These are phyloP conservation scores for Diaporthe aspalathi DNA, from an alignment of 2,329 filamentous ascomycete species.

Conservation along the genomic window DNA sequence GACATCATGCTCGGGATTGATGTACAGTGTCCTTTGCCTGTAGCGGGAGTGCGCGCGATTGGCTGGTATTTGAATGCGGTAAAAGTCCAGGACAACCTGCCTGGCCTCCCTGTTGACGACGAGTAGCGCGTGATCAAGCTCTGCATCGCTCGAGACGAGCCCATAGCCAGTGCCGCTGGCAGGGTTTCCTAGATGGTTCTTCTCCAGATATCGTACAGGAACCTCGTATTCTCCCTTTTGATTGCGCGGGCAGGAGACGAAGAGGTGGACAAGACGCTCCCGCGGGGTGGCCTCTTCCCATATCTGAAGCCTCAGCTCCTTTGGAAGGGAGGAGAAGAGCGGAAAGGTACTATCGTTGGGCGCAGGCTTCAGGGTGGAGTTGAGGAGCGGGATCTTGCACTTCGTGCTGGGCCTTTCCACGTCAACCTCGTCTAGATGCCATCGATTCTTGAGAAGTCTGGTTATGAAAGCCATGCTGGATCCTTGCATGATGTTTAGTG, in stretches of 20 bases:
- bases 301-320: constrained; percentile 36
- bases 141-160: neutral
- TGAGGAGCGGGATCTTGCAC: neutral
- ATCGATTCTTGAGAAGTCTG: neutral
- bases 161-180: constrained; percentile 33
- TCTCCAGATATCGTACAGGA: constrained; percentile 29
- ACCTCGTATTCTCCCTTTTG: neutral
- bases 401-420: neutral
- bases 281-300: constrained; percentile 37
- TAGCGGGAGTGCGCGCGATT: neutral
- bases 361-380: neutral
- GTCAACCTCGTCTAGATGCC: neutral
- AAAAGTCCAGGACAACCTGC: neutral
- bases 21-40: constrained; percentile 1
- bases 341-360: constrained; percentile 1
- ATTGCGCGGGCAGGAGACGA: neutral
- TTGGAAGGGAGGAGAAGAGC: constrained; percentile 26
- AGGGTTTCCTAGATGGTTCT: constrained; percentile 34
- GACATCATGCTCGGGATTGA: constrained; percentile 37
- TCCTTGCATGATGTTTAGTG: neutral
- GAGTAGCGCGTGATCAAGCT: constrained; percentile 29
- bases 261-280: constrained; percentile 29
- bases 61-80: constrained; percentile 31
- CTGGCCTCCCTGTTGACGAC: constrained; percentile 32
- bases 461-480: neutral